Conservation (phyloP, 129 eudicot species). For the Apium graveolens region DNA sequence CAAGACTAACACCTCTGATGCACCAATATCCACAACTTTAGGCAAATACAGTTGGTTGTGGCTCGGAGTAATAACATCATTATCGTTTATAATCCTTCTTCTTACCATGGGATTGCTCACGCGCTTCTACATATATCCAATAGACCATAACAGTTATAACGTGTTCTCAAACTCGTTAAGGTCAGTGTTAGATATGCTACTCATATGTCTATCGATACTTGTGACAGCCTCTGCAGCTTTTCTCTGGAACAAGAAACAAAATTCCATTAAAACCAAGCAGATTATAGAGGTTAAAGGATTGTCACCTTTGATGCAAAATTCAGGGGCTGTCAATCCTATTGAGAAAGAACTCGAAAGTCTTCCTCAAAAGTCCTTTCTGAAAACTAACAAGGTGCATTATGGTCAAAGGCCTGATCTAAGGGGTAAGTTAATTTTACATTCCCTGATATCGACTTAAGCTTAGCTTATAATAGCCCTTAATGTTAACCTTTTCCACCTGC, state of each 20-base stretch:
- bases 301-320: not conserved
- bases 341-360: constrained; percentile 51
- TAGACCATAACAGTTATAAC: constrained; percentile 32
- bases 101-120: constrained; percentile 35
- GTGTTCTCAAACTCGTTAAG: constrained; percentile 22
- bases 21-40: constrained; percentile 47
- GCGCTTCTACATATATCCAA: constrained; percentile 48
- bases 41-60: constrained; percentile 49
- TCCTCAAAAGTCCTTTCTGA: constrained; percentile 31
- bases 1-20: constrained; percentile 48
- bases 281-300: constrained; percentile 8
- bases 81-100: constrained; percentile 37
- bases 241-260: constrained; percentile 49
- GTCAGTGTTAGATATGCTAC: constrained; percentile 27
- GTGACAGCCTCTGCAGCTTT: constrained; percentile 31
- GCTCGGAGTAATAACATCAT: constrained; percentile 40
- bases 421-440: constrained; percentile 27
- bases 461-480: no score
- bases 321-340: constrained; percentile 5
- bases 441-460: no score
- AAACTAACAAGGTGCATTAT: constrained; percentile 34
- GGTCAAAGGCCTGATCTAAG: constrained; percentile 54
- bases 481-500: no score
- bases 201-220: constrained; percentile 33
- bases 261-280: constrained; percentile 4